Evolutionary conservation across 345 rosid species (phyloP), one percentile per base, ranked within the genome.

Genomic region (Euclidium syriacum): DNA sequence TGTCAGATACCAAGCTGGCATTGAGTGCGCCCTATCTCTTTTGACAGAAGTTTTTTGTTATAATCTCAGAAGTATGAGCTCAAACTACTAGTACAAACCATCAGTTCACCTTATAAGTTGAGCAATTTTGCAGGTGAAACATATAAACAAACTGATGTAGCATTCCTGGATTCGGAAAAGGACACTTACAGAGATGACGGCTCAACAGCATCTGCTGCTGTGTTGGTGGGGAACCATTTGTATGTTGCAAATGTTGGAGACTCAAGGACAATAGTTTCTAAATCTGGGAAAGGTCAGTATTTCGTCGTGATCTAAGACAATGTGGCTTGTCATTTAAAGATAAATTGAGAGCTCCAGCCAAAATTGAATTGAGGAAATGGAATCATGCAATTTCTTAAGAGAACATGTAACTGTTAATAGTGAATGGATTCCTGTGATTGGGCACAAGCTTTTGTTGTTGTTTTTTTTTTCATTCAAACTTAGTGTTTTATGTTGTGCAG

Each of bases 221-320:
- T 95, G 22, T 72, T 95, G 73, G 85, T 95, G 25, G 96, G 92
- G 63, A 80, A 77, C 69, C 99, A 88, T 81, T 78, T 90, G 6
- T 95, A 80, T 71, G 99, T 95, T 79, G 99, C 99, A 42, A 95
- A 90, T 70, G 99, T 95, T 67, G 99, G 99, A 79, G 97, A 95
- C 71, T 95, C 99, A 7, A 81, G 99, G 54, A 83, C 99, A 24
- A 83, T 95, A 52, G 77, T 90, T 76, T 90, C 96, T 38, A 95
- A 83, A 70, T 83, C 89, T 70, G 97, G 98, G 44, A 81, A 84
- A 81, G 99, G 99, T 94, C 41, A 58, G 67, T 58, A 3, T 8
- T 33, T 41, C 1, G 18, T 41, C 8, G 5, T 34, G 50, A 48
- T 71, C 54, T 33, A 49, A 64, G n/a, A 64, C 6, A 48, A 9